These are phyloP conservation scores for Aschersonia sp. DNA, from an alignment of 2,329 filamentous ascomycete species.

Conservation along the genomic window DNA sequence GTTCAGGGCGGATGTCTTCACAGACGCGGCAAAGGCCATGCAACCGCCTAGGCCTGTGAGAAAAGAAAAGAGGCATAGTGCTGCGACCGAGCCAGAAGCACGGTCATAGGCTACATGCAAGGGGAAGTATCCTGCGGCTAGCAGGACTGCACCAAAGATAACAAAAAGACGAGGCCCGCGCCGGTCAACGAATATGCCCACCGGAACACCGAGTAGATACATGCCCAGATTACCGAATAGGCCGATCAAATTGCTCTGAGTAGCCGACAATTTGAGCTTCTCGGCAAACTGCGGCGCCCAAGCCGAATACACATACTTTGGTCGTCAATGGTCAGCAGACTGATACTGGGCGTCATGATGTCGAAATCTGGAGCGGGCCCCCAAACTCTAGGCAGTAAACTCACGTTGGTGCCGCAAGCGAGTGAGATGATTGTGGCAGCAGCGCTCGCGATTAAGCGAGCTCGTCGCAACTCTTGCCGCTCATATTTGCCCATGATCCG, in stretches of 20 bases:
- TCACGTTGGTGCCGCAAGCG: conserved; percentile 84
- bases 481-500: conserved; percentile 6
- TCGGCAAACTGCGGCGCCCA: conserved; percentile 95
- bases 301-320: conserved; percentile 90
- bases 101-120: conserved; percentile 64
- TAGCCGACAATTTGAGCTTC: conserved; percentile 74
- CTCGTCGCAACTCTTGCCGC: conserved; percentile 34
- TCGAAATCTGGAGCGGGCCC: neutral
- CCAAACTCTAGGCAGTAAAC: conserved; percentile 10
- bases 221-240: conserved; percentile 81
- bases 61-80: conserved; percentile 71
- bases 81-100: conserved; percentile 41
- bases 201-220: conserved; percentile 80
- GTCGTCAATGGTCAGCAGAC: neutral
- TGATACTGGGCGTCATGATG: neutral
- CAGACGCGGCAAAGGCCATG: conserved; percentile 73
- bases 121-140: conserved; percentile 74
- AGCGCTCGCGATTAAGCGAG: conserved; percentile 67
- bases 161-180: conserved; percentile 70
- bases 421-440: conserved; percentile 75
- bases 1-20: conserved; percentile 80
- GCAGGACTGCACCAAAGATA: conserved; percentile 54
- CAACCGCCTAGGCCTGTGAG: conserved; percentile 81
- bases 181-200: conserved; percentile 75
- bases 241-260: conserved; percentile 81